phyloP scores from a whole-genome alignment of 495 filamentous ascomycete species.

The Tuber brumale region DNA sequence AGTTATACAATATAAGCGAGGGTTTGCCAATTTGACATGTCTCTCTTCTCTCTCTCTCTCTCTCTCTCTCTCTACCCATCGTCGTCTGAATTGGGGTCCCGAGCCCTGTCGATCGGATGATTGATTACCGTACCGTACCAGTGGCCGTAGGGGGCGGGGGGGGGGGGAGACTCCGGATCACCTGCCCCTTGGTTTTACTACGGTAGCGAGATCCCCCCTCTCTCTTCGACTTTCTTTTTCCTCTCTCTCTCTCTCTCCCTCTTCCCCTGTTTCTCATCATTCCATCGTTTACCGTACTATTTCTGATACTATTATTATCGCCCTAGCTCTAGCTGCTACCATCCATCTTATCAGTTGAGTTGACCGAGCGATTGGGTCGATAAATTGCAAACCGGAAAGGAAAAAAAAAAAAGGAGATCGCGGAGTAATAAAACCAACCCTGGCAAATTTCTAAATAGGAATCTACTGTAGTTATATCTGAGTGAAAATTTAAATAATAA shows the following conservation, averaged over 20 bases:
- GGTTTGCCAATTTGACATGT: slow-evolving; percentile 37
- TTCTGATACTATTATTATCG: background rate
- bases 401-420: too few relatives aligned
- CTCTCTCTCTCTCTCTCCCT: background rate
- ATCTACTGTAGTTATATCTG: background rate
- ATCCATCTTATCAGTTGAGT: background rate
- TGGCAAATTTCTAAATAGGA: background rate
- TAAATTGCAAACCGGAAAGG: background rate
- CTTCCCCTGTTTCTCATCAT: slow-evolving; percentile 7
- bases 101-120: too few relatives aligned
- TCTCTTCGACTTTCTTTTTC: too few relatives aligned
- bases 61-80: too few relatives aligned
- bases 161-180: too few relatives aligned
- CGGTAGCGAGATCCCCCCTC: too few relatives aligned
- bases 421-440: background rate
- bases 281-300: too few relatives aligned
- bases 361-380: background rate
- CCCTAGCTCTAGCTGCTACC: too few relatives aligned
- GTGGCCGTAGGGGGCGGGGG: too few relatives aligned
- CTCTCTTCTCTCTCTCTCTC: slow-evolving; percentile 6
- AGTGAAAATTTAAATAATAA: background rate
- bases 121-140: too few relatives aligned
- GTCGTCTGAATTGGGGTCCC: too few relatives aligned
- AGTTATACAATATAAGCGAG: slow-evolving; percentile 30
- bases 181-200: too few relatives aligned